Evolutionary conservation across 2,329 filamentous ascomycete genomes (phyloP), one percentile per base, ranked within the genome.

Genomic region (Calonectria henricotiae): DNA sequence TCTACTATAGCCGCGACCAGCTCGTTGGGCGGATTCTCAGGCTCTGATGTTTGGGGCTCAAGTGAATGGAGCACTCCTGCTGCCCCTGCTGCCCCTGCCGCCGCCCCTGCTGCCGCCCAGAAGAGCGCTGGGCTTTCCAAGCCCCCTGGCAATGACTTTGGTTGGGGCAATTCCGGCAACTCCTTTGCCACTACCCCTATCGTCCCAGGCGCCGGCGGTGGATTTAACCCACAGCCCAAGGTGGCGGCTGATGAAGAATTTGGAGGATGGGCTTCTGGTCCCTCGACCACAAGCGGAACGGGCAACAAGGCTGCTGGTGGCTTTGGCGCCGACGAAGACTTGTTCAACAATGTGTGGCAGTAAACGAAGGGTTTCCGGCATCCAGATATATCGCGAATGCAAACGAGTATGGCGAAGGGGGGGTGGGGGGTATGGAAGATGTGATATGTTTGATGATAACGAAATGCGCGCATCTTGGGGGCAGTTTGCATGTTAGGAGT

Each of bases 331-430:
- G 91, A 90, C 65, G 96, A 98, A 74, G 96, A 98, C 84, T 82
- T 98, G 78, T 98, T 98, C 83, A 95, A 93, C 37, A 98, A 98
- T 82, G 96, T 98, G 61, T 98, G 96, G 96, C 89, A 95, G 84
- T 98, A 83, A 69, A 44, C 61, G 20, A 37, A 58, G 30, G 30
- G 65, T 62, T 67, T 70, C 62, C 66, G 67, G 67, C 51, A 71
- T 66, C 51, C 69, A 70, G 66, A 72, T 70, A 63, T 62, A 37
- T 60, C 25, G 44, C 43, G 62, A 17, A 41, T 58, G 20, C n/a
- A 63, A 46, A 47, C 30, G 32, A 37, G 41, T 39, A 44, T 20
- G 49, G 65, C 8, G 17, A 41, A 27, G 46, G 11, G 32, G 32
- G 39, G 46, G 11, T 25, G 32, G 39, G 6, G 32, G n/a, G 35